Evolutionary conservation across 1,284 basidiomycete genomes (phyloP).

Genomic region (Tremellales sp.): DNA sequence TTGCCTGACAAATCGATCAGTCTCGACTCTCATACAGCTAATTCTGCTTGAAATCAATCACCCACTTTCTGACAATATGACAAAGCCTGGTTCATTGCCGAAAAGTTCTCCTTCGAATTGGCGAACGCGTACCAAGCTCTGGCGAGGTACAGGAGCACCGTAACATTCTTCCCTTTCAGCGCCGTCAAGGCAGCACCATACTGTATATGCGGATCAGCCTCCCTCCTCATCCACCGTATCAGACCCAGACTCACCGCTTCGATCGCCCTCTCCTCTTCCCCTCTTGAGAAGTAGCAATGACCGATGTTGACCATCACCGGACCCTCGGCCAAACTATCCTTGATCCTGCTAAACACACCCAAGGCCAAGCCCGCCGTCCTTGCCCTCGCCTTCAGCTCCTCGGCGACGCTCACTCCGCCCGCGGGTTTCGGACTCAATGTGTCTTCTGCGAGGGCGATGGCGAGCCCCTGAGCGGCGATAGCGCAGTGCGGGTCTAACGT

Average conservation of each 20-base stretch:
- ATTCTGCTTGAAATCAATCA: conserved; percentile 13
- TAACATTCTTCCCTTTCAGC: conserved; percentile 64
- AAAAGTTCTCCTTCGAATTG: conserved; percentile 75
- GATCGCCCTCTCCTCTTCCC: conserved; percentile 89
- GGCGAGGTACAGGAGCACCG: conserved; percentile 75
- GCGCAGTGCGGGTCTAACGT: conserved; percentile 76
- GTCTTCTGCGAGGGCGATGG: conserved; percentile 87
- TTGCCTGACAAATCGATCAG: conserved; percentile 62
- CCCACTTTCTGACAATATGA: conserved; percentile 70
- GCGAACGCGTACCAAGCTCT: conserved; percentile 90
- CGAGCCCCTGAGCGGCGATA: conserved; percentile 86
- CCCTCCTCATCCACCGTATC: background rate
- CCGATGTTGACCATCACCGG: conserved; percentile 93
- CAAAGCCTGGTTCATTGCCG: conserved; percentile 72
- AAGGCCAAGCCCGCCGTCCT: conserved; percentile 77
- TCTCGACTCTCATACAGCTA: background rate
- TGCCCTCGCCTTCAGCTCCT: conserved; percentile 59
- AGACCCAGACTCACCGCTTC: conserved; percentile 69
- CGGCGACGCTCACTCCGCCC: conserved; percentile 48
- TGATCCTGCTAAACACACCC: conserved; percentile 78
- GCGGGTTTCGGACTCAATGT: conserved; percentile 57
- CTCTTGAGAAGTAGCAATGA: conserved; percentile 83
- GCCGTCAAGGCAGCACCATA: conserved; percentile 80
- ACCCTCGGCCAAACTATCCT: conserved; percentile 77
- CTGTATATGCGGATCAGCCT: conserved; percentile 49